Base-by-base conservation (phyloP, 495 filamentous ascomycete species). In the Neurospora sp. region DNA sequence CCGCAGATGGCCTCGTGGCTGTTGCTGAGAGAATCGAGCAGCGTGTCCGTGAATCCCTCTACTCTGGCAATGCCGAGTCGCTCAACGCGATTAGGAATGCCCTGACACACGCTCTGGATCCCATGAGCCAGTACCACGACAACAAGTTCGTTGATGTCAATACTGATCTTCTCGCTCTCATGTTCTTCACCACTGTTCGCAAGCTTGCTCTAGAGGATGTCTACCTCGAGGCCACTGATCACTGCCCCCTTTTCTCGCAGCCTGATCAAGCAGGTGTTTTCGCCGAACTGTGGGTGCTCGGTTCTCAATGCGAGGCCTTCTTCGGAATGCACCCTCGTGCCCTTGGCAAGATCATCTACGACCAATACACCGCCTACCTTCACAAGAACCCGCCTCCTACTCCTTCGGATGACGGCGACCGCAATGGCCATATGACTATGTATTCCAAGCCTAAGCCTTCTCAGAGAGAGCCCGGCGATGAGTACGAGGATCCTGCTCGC, bases 211-310 rank as follows among this genome's bases (percentile, higher is more conserved):
- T 80, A 12, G 76, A 80, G 14, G 74, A 80, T 31, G 76, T 80
- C 2, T 79, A 79, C 39, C 39, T 77, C 9, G 78, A 80, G 39
- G 72, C 78, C 11, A 80, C 78, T 0, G 78, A 80, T 38, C 77
- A 74, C 49, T 80, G 78, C 40, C 78, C 78, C 18, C 39, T 80
- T 20, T 80, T 80, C 66, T 76, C 77, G 1, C 78, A 79, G 20
- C 72, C 77, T 1, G 78, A 80, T 39, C 78, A 80, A 72, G 78
- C 78, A 5, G 78, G 77, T 20, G 78, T 80, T 3, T 80, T 80
- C 31, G 73, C 77, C 9, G 78, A 80, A 46, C 72, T 80, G 0
- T 80, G 78, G 78, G 78, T 78, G 7, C 40, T 80, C 16, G 78
- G 78, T 12, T 80, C 78, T 3, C 78, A 80, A 18, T 80, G 79